Percentiles rank a stretch among this genome's conserved stretches.
Conservation (phyloP, 805 yeast genomes). For the Sugiyamaella boreocaroliniensis region DNA sequence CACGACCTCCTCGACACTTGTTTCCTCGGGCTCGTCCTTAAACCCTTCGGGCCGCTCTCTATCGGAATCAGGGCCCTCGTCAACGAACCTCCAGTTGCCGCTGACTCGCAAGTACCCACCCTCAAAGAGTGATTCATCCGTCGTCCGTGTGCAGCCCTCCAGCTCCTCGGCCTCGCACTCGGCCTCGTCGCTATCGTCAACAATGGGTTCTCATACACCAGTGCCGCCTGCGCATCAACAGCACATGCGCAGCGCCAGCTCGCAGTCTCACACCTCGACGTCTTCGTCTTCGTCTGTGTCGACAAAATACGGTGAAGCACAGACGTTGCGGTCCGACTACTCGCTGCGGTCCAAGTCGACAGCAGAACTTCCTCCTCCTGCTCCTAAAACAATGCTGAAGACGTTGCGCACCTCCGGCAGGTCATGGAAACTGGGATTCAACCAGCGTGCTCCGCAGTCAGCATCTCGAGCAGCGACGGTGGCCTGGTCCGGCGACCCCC, state of each 20-base stretch:
- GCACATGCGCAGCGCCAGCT: conserved; percentile 4
- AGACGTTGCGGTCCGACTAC: neutral
- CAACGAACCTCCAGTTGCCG: neutral
- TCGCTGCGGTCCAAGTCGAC: conserved; percentile 4
- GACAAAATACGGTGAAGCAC: neutral
- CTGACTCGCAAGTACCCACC: conserved; percentile 3
- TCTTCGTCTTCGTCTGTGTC: conserved; percentile 1
- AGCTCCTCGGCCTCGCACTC: conserved; percentile 1
- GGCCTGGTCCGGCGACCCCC: conserved; percentile 18
- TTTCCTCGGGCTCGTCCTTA: neutral
- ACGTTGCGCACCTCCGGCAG: conserved; percentile 20
- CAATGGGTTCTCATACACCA: conserved; percentile 5
- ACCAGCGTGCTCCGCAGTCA: conserved; percentile 4
- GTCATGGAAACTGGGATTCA: conserved; percentile 12
- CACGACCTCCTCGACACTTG: conserved; percentile 2
- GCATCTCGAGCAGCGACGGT: conserved; percentile 20
- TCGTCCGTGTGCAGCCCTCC: neutral
- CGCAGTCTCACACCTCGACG: neutral
- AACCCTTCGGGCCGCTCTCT: neutral
- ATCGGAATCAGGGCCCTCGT: neutral
- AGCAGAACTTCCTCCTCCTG: conserved; percentile 7
- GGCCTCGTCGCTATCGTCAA: conserved; percentile 3
- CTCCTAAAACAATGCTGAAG: conserved; percentile 16
- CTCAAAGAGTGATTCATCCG: conserved; percentile 3
- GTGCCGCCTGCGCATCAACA: conserved; percentile 7